Base-by-base conservation (phyloP, 208 protist species). In the Tetramitus jugosus region DNA sequence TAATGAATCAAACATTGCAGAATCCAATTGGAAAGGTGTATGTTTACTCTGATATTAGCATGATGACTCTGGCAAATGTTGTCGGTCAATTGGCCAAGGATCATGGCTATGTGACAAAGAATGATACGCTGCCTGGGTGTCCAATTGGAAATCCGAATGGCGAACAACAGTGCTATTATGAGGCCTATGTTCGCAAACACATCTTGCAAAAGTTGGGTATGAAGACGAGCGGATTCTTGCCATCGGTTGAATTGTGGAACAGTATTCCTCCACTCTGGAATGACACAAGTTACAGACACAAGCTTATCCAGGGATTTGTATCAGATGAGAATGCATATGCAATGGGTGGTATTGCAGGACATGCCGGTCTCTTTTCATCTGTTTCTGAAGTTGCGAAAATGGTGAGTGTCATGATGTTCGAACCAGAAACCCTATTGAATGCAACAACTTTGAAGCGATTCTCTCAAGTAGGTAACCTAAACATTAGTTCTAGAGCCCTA, bases 61-160 rank as follows among this genome's bases (percentile, higher is more conserved):
- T 91, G 75, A 91, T 91, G 49, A 88, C 87, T 17, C 61, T 88
- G 40, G 85, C 86, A 81, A 86, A 80, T 76, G 79, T 88, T n/a
- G 75, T 84, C 56, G 87, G 87, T 67, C 33, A 65, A 26, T 40
- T 88, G 23, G 81, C 72, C 7, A 46, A 60, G 26, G 26, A 61
- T 61, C 10, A 35, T 43, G 35, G n/a, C 23, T 53, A 71, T 60
- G 49, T 75, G 60, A 45, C 46, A 43, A 46, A 42, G 42, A 33
- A 42, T 4, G 61, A 46, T 20, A 33, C 33, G 45, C 6, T n/a
- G 13, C 35, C 14, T 8, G n/a, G n/a, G n/a, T n/a, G n/a, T n/a
- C 37, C 31, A 46, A 31, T 56, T 37, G 35, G 46, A 14, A 31
- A 37, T 40, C 35, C 31, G 23, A n/a, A 6, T 23, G 42, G 20